A percentile compares a stretch with the other conserved stretches of the same genome.
Conservation (phyloP, 306 rosid species). For the Glycine tomentella region DNA sequence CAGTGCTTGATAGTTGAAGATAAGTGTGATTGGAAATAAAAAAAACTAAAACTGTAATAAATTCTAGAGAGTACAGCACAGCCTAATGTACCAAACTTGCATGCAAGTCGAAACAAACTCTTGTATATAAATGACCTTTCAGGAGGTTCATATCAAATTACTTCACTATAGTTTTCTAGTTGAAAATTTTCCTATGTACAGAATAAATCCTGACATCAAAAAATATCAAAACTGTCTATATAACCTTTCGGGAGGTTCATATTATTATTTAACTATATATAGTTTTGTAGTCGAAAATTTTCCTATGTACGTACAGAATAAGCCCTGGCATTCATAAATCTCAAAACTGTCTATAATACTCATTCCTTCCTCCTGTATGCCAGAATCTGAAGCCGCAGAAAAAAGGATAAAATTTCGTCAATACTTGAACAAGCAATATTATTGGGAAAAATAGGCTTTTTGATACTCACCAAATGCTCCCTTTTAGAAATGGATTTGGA, state of each 20-base stretch:
- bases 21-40: background rate
- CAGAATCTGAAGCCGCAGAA: slow-evolving; percentile 72
- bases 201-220: background rate
- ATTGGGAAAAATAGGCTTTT: background rate
- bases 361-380: slow-evolving; percentile 74
- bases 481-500: slow-evolving; percentile 61
- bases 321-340: slow-evolving; percentile 24
- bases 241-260: slow-evolving; percentile 7
- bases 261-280: slow-evolving; percentile 5
- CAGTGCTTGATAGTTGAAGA: background rate
- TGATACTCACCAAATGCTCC: slow-evolving; percentile 71
- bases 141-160: slow-evolving; percentile 6
- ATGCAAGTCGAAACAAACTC: background rate
- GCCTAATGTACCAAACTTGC: background rate
- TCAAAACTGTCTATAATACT: slow-evolving; percentile 21
- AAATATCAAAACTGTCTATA: background rate
- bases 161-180: slow-evolving; percentile 19
- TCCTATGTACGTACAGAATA: slow-evolving; percentile 35
- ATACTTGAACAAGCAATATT: background rate
- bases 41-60: background rate
- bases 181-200: slow-evolving; percentile 3
- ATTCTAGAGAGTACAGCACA: background rate
- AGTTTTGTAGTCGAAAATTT: slow-evolving; percentile 23
- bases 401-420: slow-evolving; percentile 20
- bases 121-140: slow-evolving; percentile 26